Evolutionary conservation across 768 basidiomycete genomes (phyloP), one percentile per base, ranked within the genome.

Genomic region (Pulveroboletus sp.): DNA sequence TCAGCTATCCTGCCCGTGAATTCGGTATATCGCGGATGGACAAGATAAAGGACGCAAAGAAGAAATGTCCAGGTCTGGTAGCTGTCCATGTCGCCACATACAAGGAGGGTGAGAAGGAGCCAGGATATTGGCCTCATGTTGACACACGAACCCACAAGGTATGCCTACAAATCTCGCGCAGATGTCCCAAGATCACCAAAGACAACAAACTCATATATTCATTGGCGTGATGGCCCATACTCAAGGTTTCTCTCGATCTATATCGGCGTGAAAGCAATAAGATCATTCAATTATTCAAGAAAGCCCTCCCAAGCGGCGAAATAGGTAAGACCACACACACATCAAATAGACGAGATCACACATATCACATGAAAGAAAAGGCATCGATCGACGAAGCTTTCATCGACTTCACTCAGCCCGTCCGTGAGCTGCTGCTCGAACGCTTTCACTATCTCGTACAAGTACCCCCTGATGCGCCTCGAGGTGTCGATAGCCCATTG

Each of bases 331-430:
- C 15, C 13, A 31, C 43, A 21, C 24, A 28, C 17, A 35, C 9
- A 5, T 42, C 28, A 17, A 37, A 24, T 41, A 18, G 31, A 28
- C 40, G 4, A 10, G 7, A 49, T 55, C 24, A 32, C 39, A 50
- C 32, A 44, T 33, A 13, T 47, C 37, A 35, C 26, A 35, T 38
- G 28, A 42, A 65, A 93, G 95, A 99, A 70, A 96, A 94, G 65
- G 96, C 96, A 21, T 95, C 92, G 0, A 96, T 98, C 32, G 96
- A 98, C 61, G 96, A 99, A 63, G 93, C 91, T 0, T 99, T 94
- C 67, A 82, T 98, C 49, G 95, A 98, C 66, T 79, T 98, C 49
- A 89, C 93, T 4, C 76, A 76, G 8, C 84, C 86, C 31, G 83
- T 92, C n/a, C 83, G 89, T 33, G 80, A 84, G 49, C 71, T 79